phyloP scores from a whole-genome alignment of 305 asterid species.

The Stenogyne calaminthoides region DNA sequence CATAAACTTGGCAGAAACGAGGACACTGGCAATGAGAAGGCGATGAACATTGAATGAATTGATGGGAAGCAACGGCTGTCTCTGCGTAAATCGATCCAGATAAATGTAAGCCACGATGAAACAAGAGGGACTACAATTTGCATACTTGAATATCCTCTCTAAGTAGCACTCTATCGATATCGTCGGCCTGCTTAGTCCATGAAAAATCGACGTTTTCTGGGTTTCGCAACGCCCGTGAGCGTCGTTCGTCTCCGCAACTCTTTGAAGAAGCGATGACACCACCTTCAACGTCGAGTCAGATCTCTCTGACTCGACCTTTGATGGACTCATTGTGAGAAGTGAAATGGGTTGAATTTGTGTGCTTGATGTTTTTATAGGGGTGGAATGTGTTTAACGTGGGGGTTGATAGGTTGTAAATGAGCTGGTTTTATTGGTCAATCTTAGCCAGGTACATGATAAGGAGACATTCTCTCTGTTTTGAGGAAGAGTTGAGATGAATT shows the following conservation, averaged over 20 bases:
- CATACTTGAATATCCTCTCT: conserved; percentile 64
- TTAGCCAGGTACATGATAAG: not conserved
- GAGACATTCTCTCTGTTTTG: not conserved
- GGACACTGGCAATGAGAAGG: conserved; percentile 57
- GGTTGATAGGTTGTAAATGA: conserved; percentile 33
- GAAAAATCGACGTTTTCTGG: conserved; percentile 48
- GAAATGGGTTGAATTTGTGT: conserved; percentile 5
- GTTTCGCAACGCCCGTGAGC: not conserved
- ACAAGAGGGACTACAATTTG: conserved; percentile 66
- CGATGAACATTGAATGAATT: conserved; percentile 68
- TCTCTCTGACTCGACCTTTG: conserved; percentile 48
- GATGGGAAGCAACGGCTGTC: conserved; percentile 54
- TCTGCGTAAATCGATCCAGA: conserved; percentile 57
- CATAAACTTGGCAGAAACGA: conserved; percentile 71
- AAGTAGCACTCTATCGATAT: conserved; percentile 52
- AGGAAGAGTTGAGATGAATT: too few species aligned
- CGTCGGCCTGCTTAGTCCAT: conserved; percentile 51
- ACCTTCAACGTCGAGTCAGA: conserved; percentile 35
- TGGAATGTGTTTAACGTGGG: conserved; percentile 30
- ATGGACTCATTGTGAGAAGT: conserved; percentile 2
- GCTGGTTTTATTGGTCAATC: conserved; percentile 30
- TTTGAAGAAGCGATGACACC: conserved; percentile 43
- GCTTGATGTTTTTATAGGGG: conserved; percentile 13
- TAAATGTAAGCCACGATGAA: conserved; percentile 61
- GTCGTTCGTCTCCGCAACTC: conserved; percentile 54